These are phyloP conservation scores for Phytophthora foliorum DNA, from an alignment of 352 stramenopile genomes.

Conservation along the genomic window DNA sequence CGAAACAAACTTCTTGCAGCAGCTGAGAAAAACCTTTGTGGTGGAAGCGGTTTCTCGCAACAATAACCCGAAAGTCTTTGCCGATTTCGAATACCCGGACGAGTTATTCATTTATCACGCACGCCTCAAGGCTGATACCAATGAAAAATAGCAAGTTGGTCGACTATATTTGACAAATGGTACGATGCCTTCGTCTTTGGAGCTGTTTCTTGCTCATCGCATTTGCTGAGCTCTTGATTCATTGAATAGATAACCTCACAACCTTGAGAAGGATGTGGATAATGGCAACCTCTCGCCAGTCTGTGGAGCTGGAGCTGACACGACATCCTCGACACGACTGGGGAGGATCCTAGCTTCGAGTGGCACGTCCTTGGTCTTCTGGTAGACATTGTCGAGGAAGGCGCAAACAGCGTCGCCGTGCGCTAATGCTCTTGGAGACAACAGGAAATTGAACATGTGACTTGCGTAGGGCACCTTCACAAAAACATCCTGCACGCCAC, in stretches of 20 bases:
- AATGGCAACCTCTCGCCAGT: constrained; percentile 1
- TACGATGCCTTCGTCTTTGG: constrained; percentile 21
- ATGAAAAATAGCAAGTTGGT: constrained; percentile 13
- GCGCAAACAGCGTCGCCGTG: constrained; percentile 62
- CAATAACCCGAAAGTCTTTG: constrained; percentile 35
- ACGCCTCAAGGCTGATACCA: constrained; percentile 22
- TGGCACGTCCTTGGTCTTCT: constrained; percentile 51
- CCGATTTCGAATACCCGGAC: constrained; percentile 47
- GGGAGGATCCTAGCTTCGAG: constrained; percentile 37
- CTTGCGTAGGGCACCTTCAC: constrained; percentile 58
- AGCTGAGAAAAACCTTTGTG: constrained; percentile 39
- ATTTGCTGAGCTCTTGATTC: not conserved
- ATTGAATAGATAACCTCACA: constrained; percentile 19
- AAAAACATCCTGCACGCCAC: constrained; percentile 63
- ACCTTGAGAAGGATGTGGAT: constrained; percentile 22
- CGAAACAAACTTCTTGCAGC: constrained; percentile 51
- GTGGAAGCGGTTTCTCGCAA: constrained; percentile 31
- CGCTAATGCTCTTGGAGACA: constrained; percentile 63
- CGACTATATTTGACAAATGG: constrained; percentile 28
- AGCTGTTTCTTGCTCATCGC: not conserved
- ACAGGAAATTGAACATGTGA: constrained; percentile 74
- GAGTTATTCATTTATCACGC: constrained; percentile 61
- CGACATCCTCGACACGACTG: constrained; percentile 4
- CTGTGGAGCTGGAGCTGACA: not conserved
- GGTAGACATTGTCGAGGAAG: constrained; percentile 66